phyloP scores from a whole-genome alignment of 192 early-diverging fungal species.

The Chytriomyces confervae region DNA sequence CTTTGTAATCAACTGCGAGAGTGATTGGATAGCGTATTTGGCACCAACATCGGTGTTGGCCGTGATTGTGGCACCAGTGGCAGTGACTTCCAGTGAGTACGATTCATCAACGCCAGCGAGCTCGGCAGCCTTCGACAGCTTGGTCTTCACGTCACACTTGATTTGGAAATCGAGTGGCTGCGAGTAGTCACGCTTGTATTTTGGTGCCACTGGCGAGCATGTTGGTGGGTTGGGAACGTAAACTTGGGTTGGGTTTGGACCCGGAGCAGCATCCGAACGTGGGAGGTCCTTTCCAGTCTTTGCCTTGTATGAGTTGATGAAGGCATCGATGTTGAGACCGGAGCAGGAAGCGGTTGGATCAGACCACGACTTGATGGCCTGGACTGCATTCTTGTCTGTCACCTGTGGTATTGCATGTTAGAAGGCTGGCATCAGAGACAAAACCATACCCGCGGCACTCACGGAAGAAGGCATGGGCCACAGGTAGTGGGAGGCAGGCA shows the following conservation, averaged over 20 bases:
- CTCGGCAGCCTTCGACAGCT: background rate
- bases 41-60: constrained; percentile 71
- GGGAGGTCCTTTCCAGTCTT: constrained; percentile 7
- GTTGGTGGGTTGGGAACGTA: background rate
- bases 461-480: background rate
- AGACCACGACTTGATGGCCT: background rate
- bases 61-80: constrained; percentile 40
- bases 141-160: background rate
- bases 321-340: background rate
- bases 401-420: background rate
- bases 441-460: background rate
- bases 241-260: background rate
- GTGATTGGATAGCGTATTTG: constrained; percentile 72
- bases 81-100: constrained; percentile 18
- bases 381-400: background rate
- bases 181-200: background rate
- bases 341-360: background rate
- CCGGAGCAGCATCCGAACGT: background rate
- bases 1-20: constrained; percentile 65
- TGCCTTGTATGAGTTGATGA: background rate
- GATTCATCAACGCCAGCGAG: constrained; percentile 14
- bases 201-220: background rate
- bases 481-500: background rate
- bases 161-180: background rate
- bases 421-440: background rate